phyloP scores from a whole-genome alignment of 116 monocot species.

The Iris pallida region DNA sequence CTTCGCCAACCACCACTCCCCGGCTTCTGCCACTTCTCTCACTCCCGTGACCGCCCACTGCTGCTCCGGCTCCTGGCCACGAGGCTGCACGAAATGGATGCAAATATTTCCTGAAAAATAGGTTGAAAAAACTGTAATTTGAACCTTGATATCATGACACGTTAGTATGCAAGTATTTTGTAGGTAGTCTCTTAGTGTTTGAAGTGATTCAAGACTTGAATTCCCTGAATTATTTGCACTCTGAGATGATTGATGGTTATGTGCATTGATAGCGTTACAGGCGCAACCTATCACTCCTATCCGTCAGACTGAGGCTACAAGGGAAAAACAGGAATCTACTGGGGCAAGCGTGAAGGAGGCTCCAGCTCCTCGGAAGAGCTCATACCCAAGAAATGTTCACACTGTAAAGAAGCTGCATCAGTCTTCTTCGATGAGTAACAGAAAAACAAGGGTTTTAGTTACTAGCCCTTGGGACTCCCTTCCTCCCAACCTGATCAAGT shows the following conservation, averaged over 20 bases:
- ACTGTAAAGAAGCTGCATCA: slow-evolving; percentile 21
- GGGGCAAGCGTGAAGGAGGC: slow-evolving; percentile 17
- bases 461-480: slow-evolving; percentile 61
- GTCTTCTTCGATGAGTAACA: slow-evolving; percentile 21
- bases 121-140: no score
- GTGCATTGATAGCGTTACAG: slow-evolving; percentile 56
- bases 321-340: slow-evolving; percentile 16
- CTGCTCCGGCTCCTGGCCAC: no score
- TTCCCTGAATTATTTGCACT: not conserved
- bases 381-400: slow-evolving; percentile 13
- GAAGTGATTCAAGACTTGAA: not conserved
- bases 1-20: no score
- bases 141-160: no score
- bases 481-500: slow-evolving; percentile 59
- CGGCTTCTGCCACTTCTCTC: no score
- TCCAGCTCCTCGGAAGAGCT: slow-evolving; percentile 14
- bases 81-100: no score
- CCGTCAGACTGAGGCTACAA: slow-evolving; percentile 20
- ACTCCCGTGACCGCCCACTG: no score
- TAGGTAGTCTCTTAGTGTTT: not conserved
- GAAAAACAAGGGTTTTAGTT: slow-evolving; percentile 40
- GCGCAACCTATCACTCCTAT: slow-evolving; percentile 17
- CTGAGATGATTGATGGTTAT: slow-evolving; percentile 26
- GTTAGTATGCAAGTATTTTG: no score
- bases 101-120: no score